Evolutionary conservation across 2,329 filamentous ascomycete genomes (phyloP).

Genomic region (Colletotrichum tabaci): DNA sequence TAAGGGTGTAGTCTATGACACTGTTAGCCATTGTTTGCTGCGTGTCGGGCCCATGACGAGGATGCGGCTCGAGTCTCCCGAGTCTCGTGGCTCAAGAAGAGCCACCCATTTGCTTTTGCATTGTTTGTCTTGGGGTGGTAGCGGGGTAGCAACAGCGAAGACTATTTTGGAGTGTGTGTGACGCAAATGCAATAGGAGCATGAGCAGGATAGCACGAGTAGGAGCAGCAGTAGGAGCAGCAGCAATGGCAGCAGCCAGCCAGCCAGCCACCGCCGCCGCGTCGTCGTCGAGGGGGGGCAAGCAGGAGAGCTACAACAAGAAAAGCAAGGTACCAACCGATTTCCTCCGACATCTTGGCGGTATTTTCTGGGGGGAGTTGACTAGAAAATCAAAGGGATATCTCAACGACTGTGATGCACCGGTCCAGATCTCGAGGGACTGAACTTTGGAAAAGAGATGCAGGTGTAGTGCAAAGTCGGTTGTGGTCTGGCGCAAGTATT

Average conservation of each 20-base stretch:
- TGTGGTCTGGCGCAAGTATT: conserved; percentile 35
- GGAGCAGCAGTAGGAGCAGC: background rate
- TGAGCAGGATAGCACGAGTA: conserved; percentile 44
- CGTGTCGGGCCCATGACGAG: conserved; percentile 5
- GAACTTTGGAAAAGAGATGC: conserved; percentile 32
- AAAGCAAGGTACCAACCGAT: conserved; percentile 55
- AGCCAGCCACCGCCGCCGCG: no score
- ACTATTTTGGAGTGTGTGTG: conserved; percentile 46
- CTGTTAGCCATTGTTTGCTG: conserved; percentile 7
- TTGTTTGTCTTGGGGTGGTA: conserved; percentile 19
- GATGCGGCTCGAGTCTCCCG: conserved; percentile 16
- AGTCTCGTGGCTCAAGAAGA: conserved; percentile 20
- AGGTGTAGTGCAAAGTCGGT: conserved; percentile 41
- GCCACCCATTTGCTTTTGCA: conserved; percentile 14
- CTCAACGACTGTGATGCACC: conserved; percentile 39
- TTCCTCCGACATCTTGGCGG: conserved; percentile 62
- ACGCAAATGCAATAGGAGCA: conserved; percentile 43
- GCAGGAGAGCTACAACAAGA: conserved; percentile 1
- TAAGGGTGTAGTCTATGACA: conserved; percentile 84
- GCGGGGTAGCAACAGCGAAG: conserved; percentile 38
- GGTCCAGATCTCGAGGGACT: conserved; percentile 35
- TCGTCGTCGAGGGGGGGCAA: conserved; percentile 1
- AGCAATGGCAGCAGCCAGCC: no score
- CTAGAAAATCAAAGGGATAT: conserved; percentile 30
- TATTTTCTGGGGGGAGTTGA: conserved; percentile 36